phyloP scores from a whole-genome alignment of 768 basidiomycete species.

The Dioszegia aurantiaca region DNA sequence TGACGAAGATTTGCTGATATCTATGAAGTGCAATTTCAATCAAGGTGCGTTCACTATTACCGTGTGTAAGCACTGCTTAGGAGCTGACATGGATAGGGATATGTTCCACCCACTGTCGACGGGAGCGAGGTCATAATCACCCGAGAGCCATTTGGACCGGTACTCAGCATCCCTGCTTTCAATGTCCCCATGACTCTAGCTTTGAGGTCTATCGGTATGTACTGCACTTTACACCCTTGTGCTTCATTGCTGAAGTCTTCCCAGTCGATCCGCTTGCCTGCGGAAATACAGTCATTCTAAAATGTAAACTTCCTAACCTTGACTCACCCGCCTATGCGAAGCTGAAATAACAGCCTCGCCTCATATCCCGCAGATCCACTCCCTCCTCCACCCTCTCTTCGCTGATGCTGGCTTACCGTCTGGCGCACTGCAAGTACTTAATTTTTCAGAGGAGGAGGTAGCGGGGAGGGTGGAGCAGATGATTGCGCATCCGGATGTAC shows the following conservation, averaged over 20 bases:
- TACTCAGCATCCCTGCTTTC: slow-evolving; percentile 41
- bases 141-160: slow-evolving; percentile 43
- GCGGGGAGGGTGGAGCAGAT: slow-evolving; percentile 31
- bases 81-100: slow-evolving; percentile 13
- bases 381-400: slow-evolving; percentile 51
- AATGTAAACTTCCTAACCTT: too few relatives aligned
- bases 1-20: background rate
- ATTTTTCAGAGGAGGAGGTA: slow-evolving; percentile 32
- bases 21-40: slow-evolving; percentile 19
- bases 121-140: slow-evolving; percentile 23
- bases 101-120: slow-evolving; percentile 38
- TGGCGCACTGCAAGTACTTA: slow-evolving; percentile 59
- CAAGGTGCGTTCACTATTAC: slow-evolving; percentile 11
- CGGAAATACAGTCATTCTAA: slow-evolving; percentile 53
- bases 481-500: slow-evolving; percentile 29
- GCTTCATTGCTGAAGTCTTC: background rate
- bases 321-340: too few relatives aligned
- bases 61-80: background rate
- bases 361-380: slow-evolving; percentile 49
- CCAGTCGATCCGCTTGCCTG: slow-evolving; percentile 52
- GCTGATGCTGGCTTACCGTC: slow-evolving; percentile 61
- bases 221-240: background rate
- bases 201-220: slow-evolving; percentile 35
- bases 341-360: slow-evolving; percentile 37
- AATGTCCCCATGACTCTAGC: slow-evolving; percentile 38